phyloP scores from a whole-genome alignment of 179 eudicot species.

The Vitellaria paradoxa region DNA sequence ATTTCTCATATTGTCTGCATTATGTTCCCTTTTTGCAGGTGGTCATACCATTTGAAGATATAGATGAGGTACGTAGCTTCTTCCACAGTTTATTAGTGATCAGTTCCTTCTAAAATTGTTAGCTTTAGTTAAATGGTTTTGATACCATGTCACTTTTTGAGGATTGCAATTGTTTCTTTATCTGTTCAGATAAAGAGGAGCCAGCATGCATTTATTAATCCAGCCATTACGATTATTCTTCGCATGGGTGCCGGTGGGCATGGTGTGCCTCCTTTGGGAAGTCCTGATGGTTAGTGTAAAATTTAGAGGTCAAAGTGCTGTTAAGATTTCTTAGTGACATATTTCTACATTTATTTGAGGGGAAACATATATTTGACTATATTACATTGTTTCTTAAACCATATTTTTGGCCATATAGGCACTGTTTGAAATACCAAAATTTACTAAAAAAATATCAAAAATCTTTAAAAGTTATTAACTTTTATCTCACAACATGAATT shows the following conservation, averaged over 20 bases:
- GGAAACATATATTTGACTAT: background rate
- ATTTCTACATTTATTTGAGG: background rate
- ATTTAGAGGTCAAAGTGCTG: background rate
- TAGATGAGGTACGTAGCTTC: constrained; percentile 64
- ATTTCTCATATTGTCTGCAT: constrained; percentile 4
- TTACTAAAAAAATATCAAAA: too few species aligned
- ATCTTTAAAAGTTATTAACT: too few species aligned
- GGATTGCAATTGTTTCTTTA: constrained; percentile 3
- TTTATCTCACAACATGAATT: too few species aligned
- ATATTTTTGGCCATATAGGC: too few species aligned
- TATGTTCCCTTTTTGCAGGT: constrained; percentile 49
- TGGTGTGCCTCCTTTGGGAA: constrained; percentile 97
- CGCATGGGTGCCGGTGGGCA: constrained; percentile 96
- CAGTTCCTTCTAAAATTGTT: background rate
- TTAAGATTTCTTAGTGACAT: background rate
- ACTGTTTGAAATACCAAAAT: too few species aligned
- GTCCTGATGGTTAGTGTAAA: constrained; percentile 75
- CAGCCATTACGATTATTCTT: constrained; percentile 84
- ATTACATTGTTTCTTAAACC: too few species aligned
- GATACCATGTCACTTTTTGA: background rate
- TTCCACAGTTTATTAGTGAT: constrained; percentile 10
- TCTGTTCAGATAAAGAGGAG: constrained; percentile 70
- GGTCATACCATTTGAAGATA: constrained; percentile 76
- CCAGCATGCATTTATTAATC: constrained; percentile 94
- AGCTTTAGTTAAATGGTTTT: background rate